Evolutionary conservation across 306 rosid genomes (phyloP), one percentile per base, ranked within the genome.

Genomic region (Cicer cuneatum): DNA sequence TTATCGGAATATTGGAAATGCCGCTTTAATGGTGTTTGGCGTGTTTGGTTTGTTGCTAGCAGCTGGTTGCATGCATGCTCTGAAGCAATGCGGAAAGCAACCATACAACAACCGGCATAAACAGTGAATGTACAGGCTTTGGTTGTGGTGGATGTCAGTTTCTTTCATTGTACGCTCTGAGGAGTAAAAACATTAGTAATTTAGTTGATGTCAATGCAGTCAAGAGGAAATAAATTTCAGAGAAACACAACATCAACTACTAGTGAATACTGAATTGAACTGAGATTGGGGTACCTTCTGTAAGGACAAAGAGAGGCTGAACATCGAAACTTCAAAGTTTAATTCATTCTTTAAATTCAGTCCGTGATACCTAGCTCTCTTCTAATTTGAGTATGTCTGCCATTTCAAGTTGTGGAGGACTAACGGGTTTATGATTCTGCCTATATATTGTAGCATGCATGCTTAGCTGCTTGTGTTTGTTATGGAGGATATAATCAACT

Each of bases 1-100:
- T 80, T 80, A 87, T 80, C 77, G 74, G 69, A 84, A 71, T 81
- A 85, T 92, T 15, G 89, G 81, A 73, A 92, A 92, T 74, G 84
- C 96, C 29, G 63, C 85, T 41, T 65, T 92, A 72, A 76, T 93
- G 76, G 87, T 85, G 35, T 76, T 91, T 80, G 85, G 89, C 37
- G 94, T 86, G 42, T 33, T 90, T 72, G 88, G 97, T 67, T 74
- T 93, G 71, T 80, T 91, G 78, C 71, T 89, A 59, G 88, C 96
- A 35, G 96, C 97, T 56, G 90, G 86, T 69, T 78, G 92, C 81
- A 85, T 93, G 92, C 88, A 88, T 79, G 78, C 85, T 69, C 85
- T 91, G 88, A 93, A 89, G 83, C 88, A 90, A 45, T 84, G 81
- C 68, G 98, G 97, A 63, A 93, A 93, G 86, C 97, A 93, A 73